Evolutionary conservation across 2,329 filamentous ascomycete genomes (phyloP).

Genomic region (Cephalotrichum gorgonifer): DNA sequence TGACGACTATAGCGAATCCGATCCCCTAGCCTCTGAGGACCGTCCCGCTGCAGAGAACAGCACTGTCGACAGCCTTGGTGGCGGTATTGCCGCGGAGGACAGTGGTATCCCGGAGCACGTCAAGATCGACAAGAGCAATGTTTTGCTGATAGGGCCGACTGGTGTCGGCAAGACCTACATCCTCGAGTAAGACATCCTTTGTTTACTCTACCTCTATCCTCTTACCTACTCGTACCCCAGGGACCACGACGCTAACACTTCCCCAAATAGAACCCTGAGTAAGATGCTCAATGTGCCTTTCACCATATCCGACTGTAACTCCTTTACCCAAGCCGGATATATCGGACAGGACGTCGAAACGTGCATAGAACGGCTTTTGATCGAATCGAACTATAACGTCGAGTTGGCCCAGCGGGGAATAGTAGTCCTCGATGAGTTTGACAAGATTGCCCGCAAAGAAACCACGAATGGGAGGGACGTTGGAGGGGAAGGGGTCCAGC

Average conservation of each 20-base stretch:
- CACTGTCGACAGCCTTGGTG: conserved; percentile 32
- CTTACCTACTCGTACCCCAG: background rate
- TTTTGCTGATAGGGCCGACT: conserved; percentile 81
- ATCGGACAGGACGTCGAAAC: conserved; percentile 97
- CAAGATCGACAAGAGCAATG: conserved; percentile 91
- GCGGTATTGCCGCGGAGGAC: conserved; percentile 31
- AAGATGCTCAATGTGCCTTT: conserved; percentile 92
- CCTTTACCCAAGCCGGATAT: conserved; percentile 92
- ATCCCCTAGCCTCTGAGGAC: background rate
- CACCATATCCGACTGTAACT: conserved; percentile 90
- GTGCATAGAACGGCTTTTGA: conserved; percentile 81
- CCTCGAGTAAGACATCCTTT: conserved; percentile 42
- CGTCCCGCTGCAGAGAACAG: conserved; percentile 5
- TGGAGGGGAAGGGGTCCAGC: conserved; percentile 91
- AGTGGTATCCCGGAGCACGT: conserved; percentile 34
- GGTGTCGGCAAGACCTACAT: conserved; percentile 97
- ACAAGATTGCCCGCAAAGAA: conserved; percentile 89
- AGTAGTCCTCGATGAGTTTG: conserved; percentile 91
- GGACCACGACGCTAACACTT: conserved; percentile 11
- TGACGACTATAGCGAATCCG: background rate
- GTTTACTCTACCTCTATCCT: background rate
- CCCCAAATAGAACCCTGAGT: conserved; percentile 63
- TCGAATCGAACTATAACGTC: conserved; percentile 83
- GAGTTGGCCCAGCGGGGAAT: conserved; percentile 81
- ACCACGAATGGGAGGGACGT: conserved; percentile 87